Base-by-base conservation (phyloP, 2,329 filamentous ascomycete species). In the Fusarium sp. region DNA sequence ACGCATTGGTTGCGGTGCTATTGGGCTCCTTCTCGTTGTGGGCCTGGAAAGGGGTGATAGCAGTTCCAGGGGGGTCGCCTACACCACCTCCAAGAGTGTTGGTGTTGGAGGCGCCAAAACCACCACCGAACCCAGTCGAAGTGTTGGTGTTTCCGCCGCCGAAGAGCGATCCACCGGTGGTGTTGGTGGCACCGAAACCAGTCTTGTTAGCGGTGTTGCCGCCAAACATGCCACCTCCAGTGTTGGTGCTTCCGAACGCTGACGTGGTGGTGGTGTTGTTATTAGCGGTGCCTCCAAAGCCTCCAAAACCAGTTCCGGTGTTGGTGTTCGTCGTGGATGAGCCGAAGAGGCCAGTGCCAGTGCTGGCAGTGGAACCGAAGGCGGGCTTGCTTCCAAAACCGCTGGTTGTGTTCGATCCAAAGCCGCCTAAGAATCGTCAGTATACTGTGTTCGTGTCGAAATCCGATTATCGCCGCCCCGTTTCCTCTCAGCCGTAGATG, bases 1-100 rank as follows among this genome's bases (percentile, higher is more conserved):
- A 97, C 5, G 91, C 86, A 76, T 92, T 89, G 70, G 83, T 87
- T 76, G 59, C 81, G 16, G 79, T 80, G 71, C 82, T 87, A 43
- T 87, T 89, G 4, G 84, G 81, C 76, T 97, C 94, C 79, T 95
- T 96, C 82, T 97, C 94, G 18, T 86, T 83, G 48, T 88, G 87
- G 0, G 93, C 84, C 65, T 88, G 82, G 82, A 95, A 97, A 6
- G 90, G 87, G n/a, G 88, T 86, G 4, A 87, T 84, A 13, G 86
- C 91, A 10, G 93, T 95, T 62, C 94, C 94, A 28, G 90, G 88
- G 64, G 89, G 88, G 65, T 91, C 88, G 50, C 86, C 87, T 18
- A 84, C 80, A 44, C 82, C 85, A 53, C 80, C 83, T 44, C 86
- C 85, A 44, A 89, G 80, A 31, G 86, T 85, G 15, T 87, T 83